These are phyloP conservation scores for Helicostylum pulchrum DNA, from an alignment of 192 early-diverging fungal species.

Conservation along the genomic window DNA sequence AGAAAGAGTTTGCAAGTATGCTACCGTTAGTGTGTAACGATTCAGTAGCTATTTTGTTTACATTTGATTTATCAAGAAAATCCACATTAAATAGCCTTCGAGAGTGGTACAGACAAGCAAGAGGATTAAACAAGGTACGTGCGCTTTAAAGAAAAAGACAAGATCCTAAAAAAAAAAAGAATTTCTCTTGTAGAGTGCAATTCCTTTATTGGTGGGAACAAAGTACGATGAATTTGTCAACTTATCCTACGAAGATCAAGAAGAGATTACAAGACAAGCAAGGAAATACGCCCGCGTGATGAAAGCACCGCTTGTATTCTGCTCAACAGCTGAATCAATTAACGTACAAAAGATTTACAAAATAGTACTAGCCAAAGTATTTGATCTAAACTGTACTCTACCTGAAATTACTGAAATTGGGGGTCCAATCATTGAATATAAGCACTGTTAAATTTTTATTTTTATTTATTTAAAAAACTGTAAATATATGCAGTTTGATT, in stretches of 20 bases:
- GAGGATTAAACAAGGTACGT: constrained; percentile 95
- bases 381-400: constrained; percentile 91
- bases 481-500: not conserved
- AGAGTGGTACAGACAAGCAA: constrained; percentile 95
- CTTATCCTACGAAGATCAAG: constrained; percentile 83
- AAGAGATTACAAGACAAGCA: constrained; percentile 91
- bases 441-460: constrained; percentile 16
- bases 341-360: constrained; percentile 98
- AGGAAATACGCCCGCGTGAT: constrained; percentile 89
- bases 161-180: not conserved
- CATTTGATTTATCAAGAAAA: constrained; percentile 92
- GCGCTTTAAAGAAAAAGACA: too few species aligned
- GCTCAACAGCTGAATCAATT: constrained; percentile 89
- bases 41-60: constrained; percentile 91
- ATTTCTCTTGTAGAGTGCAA: too few species aligned
- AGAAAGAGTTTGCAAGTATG: constrained; percentile 97
- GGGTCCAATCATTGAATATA: constrained; percentile 88
- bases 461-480: not conserved
- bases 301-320: constrained; percentile 92
- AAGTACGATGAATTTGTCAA: constrained; percentile 94
- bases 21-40: constrained; percentile 95
- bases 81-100: constrained; percentile 90
- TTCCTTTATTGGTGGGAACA: constrained; percentile 92
- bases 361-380: constrained; percentile 89
- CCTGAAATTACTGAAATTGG: constrained; percentile 89